Conservation (phyloP, 108 stramenopile species). For the Parietichytrium sp. region DNA sequence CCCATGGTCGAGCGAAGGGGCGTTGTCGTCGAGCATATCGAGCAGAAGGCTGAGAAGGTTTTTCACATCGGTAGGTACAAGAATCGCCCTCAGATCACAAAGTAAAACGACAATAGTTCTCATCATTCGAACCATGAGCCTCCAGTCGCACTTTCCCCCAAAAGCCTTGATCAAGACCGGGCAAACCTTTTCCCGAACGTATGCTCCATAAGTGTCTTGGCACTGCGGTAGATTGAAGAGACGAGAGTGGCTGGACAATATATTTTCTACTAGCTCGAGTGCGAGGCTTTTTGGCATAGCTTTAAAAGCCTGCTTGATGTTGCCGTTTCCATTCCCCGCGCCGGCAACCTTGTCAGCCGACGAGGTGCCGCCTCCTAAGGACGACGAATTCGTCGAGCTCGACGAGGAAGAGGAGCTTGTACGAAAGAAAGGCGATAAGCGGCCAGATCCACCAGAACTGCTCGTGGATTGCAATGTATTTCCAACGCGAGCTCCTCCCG, state of each 20-base stretch:
- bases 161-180: neutral
- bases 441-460: neutral
- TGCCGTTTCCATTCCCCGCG: neutral
- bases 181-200: neutral
- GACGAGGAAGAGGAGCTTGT: neutral
- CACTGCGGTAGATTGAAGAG: neutral
- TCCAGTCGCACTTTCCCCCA: slow-evolving; percentile 25
- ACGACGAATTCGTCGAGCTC: too few relatives aligned
- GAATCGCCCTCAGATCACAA: neutral
- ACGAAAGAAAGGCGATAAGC: neutral
- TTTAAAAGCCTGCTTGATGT: neutral
- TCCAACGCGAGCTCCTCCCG: neutral
- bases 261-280: neutral
- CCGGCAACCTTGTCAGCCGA: neutral
- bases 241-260: neutral
- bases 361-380: neutral
- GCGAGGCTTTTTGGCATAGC: slow-evolving; percentile 26
- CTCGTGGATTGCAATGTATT: neutral
- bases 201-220: neutral
- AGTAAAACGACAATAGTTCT: neutral
- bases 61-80: neutral
- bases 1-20: neutral
- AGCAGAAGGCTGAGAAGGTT: neutral
- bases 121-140: neutral
- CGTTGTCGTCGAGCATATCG: neutral